Evolutionary conservation across 768 basidiomycete species (phyloP).

Genomic region (Naematelia encephala): DNA sequence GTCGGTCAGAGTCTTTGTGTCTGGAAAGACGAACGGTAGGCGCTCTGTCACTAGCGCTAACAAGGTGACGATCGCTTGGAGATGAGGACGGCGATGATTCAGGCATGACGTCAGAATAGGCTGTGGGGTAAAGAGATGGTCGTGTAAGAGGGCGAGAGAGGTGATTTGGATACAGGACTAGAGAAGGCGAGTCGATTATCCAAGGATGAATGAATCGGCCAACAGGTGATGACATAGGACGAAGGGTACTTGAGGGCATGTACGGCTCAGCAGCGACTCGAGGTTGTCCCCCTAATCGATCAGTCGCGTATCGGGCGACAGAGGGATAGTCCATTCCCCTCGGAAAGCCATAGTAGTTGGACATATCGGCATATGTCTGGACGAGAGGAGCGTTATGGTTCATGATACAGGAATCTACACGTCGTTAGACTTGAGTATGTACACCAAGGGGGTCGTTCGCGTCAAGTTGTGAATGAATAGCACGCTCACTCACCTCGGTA

Average conservation of each 20-base stretch:
- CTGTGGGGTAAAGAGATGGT: not conserved
- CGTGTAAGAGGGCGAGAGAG: not conserved
- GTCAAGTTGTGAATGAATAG: not conserved
- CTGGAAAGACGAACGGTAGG: no score
- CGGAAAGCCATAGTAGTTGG: no score
- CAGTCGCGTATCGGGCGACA: not conserved
- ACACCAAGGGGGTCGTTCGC: not conserved
- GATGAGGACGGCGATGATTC: not conserved
- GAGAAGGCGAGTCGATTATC: not conserved
- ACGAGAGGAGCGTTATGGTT: not conserved
- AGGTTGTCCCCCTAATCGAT: no score
- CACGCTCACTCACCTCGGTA: not conserved
- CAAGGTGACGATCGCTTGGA: not conserved
- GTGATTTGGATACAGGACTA: not conserved
- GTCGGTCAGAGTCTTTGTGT: not conserved
- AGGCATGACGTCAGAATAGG: not conserved
- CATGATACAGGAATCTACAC: no score
- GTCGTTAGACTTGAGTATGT: no score
- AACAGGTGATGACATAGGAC: no score
- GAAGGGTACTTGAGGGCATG: no score
- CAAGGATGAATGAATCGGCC: not conserved
- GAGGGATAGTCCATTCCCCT: no score
- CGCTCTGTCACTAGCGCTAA: not conserved
- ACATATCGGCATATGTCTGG: no score
- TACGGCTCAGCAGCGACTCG: no score